phyloP scores from a whole-genome alignment of 148 eudicot species.

The Persicaria tinctoria region DNA sequence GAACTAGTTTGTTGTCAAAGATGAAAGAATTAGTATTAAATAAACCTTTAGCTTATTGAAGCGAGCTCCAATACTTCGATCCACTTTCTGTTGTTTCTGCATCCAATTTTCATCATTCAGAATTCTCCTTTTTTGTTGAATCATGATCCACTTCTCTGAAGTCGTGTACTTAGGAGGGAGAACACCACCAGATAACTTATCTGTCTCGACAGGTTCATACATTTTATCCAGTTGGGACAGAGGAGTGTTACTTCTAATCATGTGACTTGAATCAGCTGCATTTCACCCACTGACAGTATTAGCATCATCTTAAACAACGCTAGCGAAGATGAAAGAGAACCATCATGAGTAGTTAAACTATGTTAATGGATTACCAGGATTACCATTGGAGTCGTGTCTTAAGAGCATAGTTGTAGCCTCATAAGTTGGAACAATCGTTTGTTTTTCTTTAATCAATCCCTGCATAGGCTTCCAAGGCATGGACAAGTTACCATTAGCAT shows the following conservation, averaged over 20 bases:
- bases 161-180: conserved; percentile 60
- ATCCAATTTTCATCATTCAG: conserved; percentile 51
- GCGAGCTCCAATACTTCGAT: conserved; percentile 52
- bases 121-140: conserved; percentile 58
- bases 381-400: conserved; percentile 34
- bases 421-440: conserved; percentile 28
- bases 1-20: neutral
- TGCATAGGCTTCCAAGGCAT: conserved; percentile 42
- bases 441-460: conserved; percentile 34
- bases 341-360: conserved; percentile 6
- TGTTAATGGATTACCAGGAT: neutral
- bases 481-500: conserved; percentile 32
- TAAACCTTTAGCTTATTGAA: conserved; percentile 75
- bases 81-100: conserved; percentile 61
- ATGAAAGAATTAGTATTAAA: neutral
- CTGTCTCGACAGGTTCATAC: conserved; percentile 44
- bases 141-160: conserved; percentile 76
- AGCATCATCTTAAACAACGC: conserved; percentile 25
- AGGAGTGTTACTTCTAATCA: conserved; percentile 25
- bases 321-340: conserved; percentile 8
- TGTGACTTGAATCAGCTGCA: conserved; percentile 22
- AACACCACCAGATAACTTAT: conserved; percentile 27
- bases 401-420: conserved; percentile 28
- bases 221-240: conserved; percentile 21
- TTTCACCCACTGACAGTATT: conserved; percentile 25